Base-by-base conservation (phyloP, 2,329 filamentous ascomycete species). In the Ophiostoma piceae region DNA sequence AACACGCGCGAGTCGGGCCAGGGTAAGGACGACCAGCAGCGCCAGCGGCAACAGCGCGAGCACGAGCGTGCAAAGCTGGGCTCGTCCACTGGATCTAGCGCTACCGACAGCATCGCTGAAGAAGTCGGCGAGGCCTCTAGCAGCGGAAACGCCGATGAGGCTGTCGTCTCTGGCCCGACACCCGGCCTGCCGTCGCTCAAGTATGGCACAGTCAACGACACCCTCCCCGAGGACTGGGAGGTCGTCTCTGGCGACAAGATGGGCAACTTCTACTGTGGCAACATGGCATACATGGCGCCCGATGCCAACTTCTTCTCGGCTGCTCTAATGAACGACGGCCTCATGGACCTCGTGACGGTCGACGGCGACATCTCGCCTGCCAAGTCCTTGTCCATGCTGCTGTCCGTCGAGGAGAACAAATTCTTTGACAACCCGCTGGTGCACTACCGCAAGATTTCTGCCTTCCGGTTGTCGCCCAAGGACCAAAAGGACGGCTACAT, bases 261-360 rank as follows among this genome's bases (percentile, higher is more conserved):
- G 69, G 93, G 93, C 66, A 97, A 92, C 76, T 96, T 99, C 78
- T 98, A 96, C 79, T 91, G 90, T 41, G 95, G 95, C 72, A 99
- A 97, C 78, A 96, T 98, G 90, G 88, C 91, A 32, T 96, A 90
- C 79, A 94, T 99, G 92, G 89, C 94, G 0, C 85, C 92, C 14
- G 90, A 94, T 73, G 85, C 89, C 71, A 92, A 93, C 76, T 96
- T 98, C 82, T 99, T 96, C 83, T 84, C 92, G 35, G 90, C 92
- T 0, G 86, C 94, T 0, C 84, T 94, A 9, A 90, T 93, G 16
- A 88, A 88, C 64, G 95, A 99, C 76, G 95, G 94, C 12, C 84
- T 90, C 72, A 87, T 97, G 80, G 95, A 99, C 77, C 82, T 98
- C 12, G 84, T 97, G 71, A 91, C 87, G 67, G 88, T 96, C 72